Evolutionary conservation across 2,329 filamentous ascomycete genomes (phyloP).

Genomic region (Kalaharituber pfeilii): DNA sequence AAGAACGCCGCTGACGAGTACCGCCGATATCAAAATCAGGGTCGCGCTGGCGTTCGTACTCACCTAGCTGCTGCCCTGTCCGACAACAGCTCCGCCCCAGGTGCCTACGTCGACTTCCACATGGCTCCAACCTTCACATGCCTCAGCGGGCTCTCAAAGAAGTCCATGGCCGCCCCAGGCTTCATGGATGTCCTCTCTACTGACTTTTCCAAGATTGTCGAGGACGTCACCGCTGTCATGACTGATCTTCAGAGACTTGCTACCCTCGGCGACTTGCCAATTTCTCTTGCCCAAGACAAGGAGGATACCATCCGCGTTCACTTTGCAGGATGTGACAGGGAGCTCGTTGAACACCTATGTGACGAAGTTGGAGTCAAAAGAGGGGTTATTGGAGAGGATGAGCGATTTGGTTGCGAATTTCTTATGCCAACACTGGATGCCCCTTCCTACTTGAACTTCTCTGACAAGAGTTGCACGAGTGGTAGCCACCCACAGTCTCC

Average conservation of each 20-base stretch:
- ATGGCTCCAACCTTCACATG: slow-evolving; percentile 81
- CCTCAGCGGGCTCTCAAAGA: slow-evolving; percentile 48
- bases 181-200: slow-evolving; percentile 70
- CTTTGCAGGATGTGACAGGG: slow-evolving; percentile 77
- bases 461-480: too few species aligned
- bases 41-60: slow-evolving; percentile 46
- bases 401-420: slow-evolving; percentile 23
- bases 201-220: slow-evolving; percentile 73
- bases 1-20: slow-evolving; percentile 72
- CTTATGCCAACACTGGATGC: neutral
- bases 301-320: slow-evolving; percentile 53
- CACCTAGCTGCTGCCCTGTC: slow-evolving; percentile 27
- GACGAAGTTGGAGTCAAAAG: slow-evolving; percentile 71
- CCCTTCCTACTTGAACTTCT: neutral
- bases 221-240: slow-evolving; percentile 62
- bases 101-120: slow-evolving; percentile 75
- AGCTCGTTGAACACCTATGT: slow-evolving; percentile 66
- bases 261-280: slow-evolving; percentile 63
- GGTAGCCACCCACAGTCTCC: neutral
- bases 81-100: slow-evolving; percentile 36
- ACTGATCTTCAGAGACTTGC: slow-evolving; percentile 67
- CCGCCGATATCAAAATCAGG: slow-evolving; percentile 49
- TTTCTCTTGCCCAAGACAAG: slow-evolving; percentile 47
- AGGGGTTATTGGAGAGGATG: slow-evolving; percentile 63
- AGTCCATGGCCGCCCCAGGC: slow-evolving; percentile 62